Conservation (phyloP, 768 basidiomycete genomes). For the Leccinum subgranulosum region DNA sequence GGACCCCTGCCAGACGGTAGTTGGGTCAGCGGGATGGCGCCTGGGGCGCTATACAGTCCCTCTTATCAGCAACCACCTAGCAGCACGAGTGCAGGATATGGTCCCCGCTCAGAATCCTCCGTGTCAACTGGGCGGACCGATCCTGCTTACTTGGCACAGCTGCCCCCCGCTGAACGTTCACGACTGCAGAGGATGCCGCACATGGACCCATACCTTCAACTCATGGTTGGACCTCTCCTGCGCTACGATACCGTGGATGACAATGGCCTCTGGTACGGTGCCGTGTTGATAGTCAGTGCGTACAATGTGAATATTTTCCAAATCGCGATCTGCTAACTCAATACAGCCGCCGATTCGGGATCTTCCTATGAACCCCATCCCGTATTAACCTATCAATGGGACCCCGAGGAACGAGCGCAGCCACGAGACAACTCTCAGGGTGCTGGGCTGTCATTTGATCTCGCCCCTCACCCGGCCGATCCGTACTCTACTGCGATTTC, state of each 20-base stretch:
- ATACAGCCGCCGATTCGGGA: slow-evolving; percentile 69
- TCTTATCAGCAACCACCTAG: slow-evolving; percentile 9
- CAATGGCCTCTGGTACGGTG: slow-evolving; percentile 81
- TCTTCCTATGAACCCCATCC: slow-evolving; percentile 78
- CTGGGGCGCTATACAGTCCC: slow-evolving; percentile 29
- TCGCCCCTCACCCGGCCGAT: slow-evolving; percentile 74
- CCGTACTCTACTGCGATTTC: slow-evolving; percentile 51
- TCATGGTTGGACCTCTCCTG: slow-evolving; percentile 90
- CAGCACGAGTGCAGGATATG: slow-evolving; percentile 30
- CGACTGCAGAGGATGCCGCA: slow-evolving; percentile 51
- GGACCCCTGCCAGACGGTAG: slow-evolving; percentile 54
- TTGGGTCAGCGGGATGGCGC: slow-evolving; percentile 56
- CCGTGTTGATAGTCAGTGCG: slow-evolving; percentile 84
- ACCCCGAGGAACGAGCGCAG: slow-evolving; percentile 44
- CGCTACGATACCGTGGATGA: slow-evolving; percentile 87
- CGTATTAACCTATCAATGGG: slow-evolving; percentile 68
- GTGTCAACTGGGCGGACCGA: slow-evolving; percentile 4
- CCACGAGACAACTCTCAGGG: slow-evolving; percentile 14
- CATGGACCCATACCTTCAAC: slow-evolving; percentile 81
- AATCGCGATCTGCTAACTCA: slow-evolving; percentile 1
- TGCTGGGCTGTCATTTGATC: slow-evolving; percentile 44
- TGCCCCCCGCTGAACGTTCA: slow-evolving; percentile 67
- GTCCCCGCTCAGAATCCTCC: slow-evolving; percentile 9
- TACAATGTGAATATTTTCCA: slow-evolving; percentile 20
- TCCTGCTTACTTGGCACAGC: slow-evolving; percentile 41